Conservation (phyloP, 129 eudicot genomes). For the Tanacetum coccineum region DNA sequence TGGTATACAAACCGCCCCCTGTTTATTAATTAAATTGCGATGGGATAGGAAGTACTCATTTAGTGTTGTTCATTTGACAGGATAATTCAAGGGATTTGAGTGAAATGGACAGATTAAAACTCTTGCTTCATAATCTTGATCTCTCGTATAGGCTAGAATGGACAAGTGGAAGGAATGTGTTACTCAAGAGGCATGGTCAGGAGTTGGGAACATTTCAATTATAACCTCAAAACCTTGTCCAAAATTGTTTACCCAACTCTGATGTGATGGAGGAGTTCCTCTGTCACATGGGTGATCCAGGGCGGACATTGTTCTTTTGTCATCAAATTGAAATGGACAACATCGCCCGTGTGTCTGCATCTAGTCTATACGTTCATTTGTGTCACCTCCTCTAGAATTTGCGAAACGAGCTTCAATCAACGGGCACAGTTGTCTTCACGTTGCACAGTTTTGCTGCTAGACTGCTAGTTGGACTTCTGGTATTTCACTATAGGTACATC, state of each 20-base stretch:
- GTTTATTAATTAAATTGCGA: not conserved
- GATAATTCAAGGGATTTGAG: conserved; percentile 37
- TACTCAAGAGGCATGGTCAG: conserved; percentile 63
- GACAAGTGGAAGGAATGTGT: conserved; percentile 60
- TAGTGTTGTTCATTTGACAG: conserved; percentile 33
- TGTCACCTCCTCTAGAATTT: not conserved
- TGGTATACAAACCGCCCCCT: too few relatives aligned
- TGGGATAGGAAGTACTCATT: not conserved
- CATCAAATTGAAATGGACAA: conserved; percentile 7
- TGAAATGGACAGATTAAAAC: conserved; percentile 64
- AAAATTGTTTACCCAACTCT: not conserved
- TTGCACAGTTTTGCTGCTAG: too few relatives aligned
- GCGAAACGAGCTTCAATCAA: not conserved
- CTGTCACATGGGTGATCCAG: too few relatives aligned
- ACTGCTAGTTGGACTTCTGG: conserved; percentile 19
- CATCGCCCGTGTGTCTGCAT: conserved; percentile 11
- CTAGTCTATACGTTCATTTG: not conserved
- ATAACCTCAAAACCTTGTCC: conserved; percentile 24
- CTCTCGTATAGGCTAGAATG: conserved; percentile 83
- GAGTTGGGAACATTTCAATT: conserved; percentile 77
- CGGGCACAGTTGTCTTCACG: conserved; percentile 1
- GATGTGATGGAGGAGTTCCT: too few relatives aligned
- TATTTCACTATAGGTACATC: conserved; percentile 19
- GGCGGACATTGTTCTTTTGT: too few relatives aligned
- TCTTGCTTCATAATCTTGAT: conserved; percentile 84